phyloP scores from a whole-genome alignment of 345 rosid genomes.

The Eucalyptus fibrosa region DNA sequence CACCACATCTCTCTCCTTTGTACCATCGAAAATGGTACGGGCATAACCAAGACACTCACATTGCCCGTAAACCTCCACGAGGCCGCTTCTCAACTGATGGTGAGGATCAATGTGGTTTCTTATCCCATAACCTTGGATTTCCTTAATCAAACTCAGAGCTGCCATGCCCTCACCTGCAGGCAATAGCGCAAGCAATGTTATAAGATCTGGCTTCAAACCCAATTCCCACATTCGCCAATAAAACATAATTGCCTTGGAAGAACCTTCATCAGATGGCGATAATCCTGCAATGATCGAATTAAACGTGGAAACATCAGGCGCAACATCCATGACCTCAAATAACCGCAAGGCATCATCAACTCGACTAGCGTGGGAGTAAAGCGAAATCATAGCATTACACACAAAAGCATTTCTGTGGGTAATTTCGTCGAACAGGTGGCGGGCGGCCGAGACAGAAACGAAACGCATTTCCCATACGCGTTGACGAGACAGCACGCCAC shows the following conservation, averaged over 20 bases:
- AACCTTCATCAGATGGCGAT: not conserved
- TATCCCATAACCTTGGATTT: not conserved
- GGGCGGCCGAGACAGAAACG: not conserved
- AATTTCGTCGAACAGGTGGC: not conserved
- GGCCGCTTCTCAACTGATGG: not conserved
- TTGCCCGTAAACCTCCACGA: not conserved
- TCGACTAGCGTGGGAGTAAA: not conserved
- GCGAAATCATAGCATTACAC: not conserved
- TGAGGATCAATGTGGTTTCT: not conserved
- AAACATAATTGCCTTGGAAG: not conserved
- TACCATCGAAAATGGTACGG: not conserved
- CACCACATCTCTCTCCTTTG: conserved; percentile 31
- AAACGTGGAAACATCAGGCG: not conserved
- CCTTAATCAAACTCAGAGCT: not conserved
- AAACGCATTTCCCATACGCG: not conserved
- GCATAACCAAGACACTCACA: not conserved
- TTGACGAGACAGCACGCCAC: not conserved
- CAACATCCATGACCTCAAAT: not conserved
- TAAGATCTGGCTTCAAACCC: not conserved
- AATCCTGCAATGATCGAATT: not conserved
- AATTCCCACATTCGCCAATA: not conserved
- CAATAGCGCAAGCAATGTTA: not conserved
- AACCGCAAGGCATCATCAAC: not conserved
- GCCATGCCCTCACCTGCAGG: not conserved
- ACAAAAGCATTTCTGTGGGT: not conserved